Percentiles rank a stretch among this genome's conserved stretches.
Conservation (phyloP, 2,329 filamentous ascomycete genomes). For the Colletotrichum navitas region DNA sequence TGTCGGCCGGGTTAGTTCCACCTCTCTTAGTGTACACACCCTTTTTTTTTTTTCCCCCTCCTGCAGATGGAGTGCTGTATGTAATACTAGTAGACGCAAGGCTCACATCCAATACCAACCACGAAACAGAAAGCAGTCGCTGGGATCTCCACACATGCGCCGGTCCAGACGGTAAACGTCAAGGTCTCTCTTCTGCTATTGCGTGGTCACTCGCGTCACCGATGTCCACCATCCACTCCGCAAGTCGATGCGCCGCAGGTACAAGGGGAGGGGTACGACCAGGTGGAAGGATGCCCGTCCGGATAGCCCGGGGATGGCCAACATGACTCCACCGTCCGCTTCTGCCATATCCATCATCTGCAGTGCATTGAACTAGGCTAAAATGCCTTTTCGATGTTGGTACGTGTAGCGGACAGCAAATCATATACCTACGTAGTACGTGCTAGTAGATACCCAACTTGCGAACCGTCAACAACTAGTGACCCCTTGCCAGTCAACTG, state of each 20-base stretch:
- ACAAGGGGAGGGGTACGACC: slow-evolving; percentile 15
- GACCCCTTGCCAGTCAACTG: slow-evolving; percentile 7
- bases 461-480: background rate
- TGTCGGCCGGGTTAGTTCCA: slow-evolving; percentile 43
- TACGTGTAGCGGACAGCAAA: slow-evolving; percentile 1
- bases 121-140: background rate
- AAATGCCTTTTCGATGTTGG: slow-evolving; percentile 10
- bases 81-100: background rate
- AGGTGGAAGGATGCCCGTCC: slow-evolving; percentile 20
- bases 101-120: slow-evolving; percentile 19
- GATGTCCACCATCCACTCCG: slow-evolving; percentile 1
- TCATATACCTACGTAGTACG: background rate
- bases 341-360: slow-evolving; percentile 1
- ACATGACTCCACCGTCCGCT: slow-evolving; percentile 38
- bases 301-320: slow-evolving; percentile 42
- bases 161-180: background rate
- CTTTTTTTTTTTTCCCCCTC: slow-evolving; percentile 17
- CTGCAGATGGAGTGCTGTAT: slow-evolving; percentile 24
- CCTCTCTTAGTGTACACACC: slow-evolving; percentile 38
- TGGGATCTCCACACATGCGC: background rate
- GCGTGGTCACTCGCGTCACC: slow-evolving; percentile 23
- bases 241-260: slow-evolving; percentile 10
- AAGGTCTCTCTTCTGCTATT: slow-evolving; percentile 1
- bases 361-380: slow-evolving; percentile 3
- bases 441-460: background rate